phyloP scores from a whole-genome alignment of 139 green algal species.

The Chlorella sp. region DNA sequence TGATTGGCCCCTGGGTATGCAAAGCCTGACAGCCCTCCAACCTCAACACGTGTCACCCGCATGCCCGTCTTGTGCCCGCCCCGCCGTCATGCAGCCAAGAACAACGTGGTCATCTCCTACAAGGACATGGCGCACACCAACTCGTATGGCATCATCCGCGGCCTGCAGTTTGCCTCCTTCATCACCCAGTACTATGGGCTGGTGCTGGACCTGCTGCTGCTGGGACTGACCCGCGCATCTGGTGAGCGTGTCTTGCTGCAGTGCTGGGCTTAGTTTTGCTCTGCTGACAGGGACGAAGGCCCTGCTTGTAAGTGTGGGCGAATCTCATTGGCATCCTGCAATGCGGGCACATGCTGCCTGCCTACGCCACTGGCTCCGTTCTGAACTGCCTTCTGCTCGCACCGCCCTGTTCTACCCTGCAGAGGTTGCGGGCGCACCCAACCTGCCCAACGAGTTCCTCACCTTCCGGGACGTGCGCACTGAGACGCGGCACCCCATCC shows the following conservation, averaged over 20 bases:
- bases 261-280: too few species aligned
- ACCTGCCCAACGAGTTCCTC: slow-evolving; percentile 98
- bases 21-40: too few species aligned
- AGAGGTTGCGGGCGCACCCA: slow-evolving; percentile 94
- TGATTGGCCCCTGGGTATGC: too few species aligned
- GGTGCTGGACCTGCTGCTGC: slow-evolving; percentile 96
- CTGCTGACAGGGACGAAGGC: too few species aligned
- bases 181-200: slow-evolving; percentile 97
- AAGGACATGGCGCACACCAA: slow-evolving; percentile 99
- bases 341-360: too few species aligned
- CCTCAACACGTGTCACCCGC: too few species aligned
- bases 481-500: slow-evolving; percentile 96
- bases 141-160: slow-evolving; percentile 96
- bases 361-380: too few species aligned
- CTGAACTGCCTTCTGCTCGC: too few species aligned
- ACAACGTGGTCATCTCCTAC: slow-evolving; percentile 85
- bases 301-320: too few species aligned
- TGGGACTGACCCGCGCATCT: slow-evolving; percentile 95
- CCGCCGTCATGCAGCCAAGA: slow-evolving; percentile 55
- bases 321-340: too few species aligned
- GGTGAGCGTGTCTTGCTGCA: slow-evolving; percentile 10
- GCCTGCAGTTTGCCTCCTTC: slow-evolving; percentile 98
- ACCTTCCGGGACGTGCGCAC: slow-evolving; percentile 89
- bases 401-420: not conserved
- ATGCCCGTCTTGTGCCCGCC: too few species aligned